phyloP scores from a whole-genome alignment of 352 stramenopile genomes.

The Globisporangium carolinianum region DNA sequence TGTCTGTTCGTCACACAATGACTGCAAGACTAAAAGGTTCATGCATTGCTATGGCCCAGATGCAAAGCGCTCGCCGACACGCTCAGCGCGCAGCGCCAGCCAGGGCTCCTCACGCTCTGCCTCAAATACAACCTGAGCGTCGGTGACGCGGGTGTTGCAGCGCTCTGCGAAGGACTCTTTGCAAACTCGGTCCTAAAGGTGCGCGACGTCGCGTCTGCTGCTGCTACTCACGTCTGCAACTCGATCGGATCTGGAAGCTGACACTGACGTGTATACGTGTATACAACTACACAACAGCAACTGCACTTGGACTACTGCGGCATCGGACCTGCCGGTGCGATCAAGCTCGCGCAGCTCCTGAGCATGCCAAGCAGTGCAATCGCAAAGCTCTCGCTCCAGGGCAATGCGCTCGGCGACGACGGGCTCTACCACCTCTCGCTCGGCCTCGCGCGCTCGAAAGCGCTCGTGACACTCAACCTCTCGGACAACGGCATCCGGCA shows the following conservation, averaged over 20 bases:
- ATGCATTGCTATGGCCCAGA: slow-evolving; percentile 12
- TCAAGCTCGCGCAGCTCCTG: slow-evolving; percentile 71
- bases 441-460: slow-evolving; percentile 50
- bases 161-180: slow-evolving; percentile 66
- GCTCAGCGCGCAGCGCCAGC: slow-evolving; percentile 39
- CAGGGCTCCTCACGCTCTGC: slow-evolving; percentile 65
- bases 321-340: slow-evolving; percentile 29
- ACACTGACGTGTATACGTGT: no score
- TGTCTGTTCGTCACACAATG: neutral
- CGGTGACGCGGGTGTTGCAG: slow-evolving; percentile 38
- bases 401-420: slow-evolving; percentile 48
- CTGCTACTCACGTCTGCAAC: no score
- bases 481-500: slow-evolving; percentile 78
- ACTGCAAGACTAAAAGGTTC: no score
- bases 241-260: neutral
- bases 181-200: slow-evolving; percentile 63
- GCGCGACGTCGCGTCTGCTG: neutral
- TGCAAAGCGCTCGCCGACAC: slow-evolving; percentile 48
- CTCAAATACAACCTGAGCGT: slow-evolving; percentile 68
- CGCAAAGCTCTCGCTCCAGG: slow-evolving; percentile 54
- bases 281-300: slow-evolving; percentile 25
- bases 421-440: slow-evolving; percentile 68
- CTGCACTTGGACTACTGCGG: slow-evolving; percentile 71
- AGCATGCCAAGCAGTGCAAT: slow-evolving; percentile 44
- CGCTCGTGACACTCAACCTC: slow-evolving; percentile 59